phyloP scores from a whole-genome alignment of 441 rosid species.

The Metrosideros polymorpha region DNA sequence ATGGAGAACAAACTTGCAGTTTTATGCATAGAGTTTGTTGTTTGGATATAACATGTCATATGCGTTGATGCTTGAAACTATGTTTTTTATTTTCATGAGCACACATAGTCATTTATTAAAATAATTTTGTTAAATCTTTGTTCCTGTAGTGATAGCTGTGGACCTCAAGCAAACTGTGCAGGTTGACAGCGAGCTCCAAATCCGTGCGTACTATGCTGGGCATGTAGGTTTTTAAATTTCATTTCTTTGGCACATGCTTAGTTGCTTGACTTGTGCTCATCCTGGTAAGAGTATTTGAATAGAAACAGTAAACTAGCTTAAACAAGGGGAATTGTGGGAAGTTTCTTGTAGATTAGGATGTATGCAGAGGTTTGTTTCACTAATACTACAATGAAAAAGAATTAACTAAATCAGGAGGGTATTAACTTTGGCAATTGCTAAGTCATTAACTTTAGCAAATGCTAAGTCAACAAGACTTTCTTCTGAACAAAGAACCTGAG shows the following conservation, averaged over 20 bases:
- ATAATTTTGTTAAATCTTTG: not conserved
- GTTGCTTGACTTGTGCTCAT: constrained; percentile 1
- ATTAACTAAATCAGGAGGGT: not conserved
- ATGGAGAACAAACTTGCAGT: not conserved
- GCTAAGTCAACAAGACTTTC: not conserved
- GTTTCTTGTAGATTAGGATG: not conserved
- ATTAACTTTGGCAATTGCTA: not conserved
- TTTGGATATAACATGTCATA: not conserved
- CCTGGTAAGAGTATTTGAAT: not conserved
- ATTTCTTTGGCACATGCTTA: not conserved
- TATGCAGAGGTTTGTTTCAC: not conserved
- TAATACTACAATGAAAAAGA: not conserved
- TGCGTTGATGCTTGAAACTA: not conserved
- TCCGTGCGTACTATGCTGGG: constrained; percentile 95
- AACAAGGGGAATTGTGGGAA: not conserved
- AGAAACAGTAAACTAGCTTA: not conserved
- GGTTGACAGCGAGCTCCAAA: constrained; percentile 82
- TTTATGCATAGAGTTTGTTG: not conserved
- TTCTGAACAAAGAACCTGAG: not conserved
- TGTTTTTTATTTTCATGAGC: not conserved
- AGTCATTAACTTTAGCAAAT: not conserved
- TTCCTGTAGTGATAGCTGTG: constrained; percentile 62
- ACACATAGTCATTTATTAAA: not conserved
- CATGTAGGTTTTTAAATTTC: constrained; percentile 49
- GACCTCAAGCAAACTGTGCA: constrained; percentile 91